phyloP scores from a whole-genome alignment of 352 stramenopile genomes.

The Ophiocytium majus region DNA sequence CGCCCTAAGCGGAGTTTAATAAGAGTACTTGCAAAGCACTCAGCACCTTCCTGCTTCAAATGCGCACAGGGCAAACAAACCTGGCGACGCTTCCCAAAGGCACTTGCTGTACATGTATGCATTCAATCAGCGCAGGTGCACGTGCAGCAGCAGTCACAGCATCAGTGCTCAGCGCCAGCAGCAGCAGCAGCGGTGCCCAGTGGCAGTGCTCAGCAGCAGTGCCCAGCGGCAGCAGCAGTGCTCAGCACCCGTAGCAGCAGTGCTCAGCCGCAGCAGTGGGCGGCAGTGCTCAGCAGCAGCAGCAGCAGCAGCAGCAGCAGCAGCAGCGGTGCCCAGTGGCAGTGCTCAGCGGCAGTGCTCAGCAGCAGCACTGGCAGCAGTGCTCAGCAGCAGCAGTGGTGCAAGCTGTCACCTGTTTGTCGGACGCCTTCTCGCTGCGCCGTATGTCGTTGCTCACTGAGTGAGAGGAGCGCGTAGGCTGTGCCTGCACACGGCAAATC shows the following conservation, averaged over 20 bases:
- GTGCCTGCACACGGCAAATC: neutral
- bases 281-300: neutral
- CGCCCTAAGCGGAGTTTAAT: too few species aligned
- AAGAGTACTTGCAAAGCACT: too few species aligned
- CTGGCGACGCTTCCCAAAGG: too few species aligned
- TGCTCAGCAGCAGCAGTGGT: neutral
- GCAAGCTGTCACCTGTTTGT: conserved; percentile 44
- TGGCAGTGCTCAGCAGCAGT: too few species aligned
- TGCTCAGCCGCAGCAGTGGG: neutral
- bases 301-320: neutral
- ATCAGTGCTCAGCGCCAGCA: too few species aligned
- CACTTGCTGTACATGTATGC: too few species aligned
- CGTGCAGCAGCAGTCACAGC: too few species aligned
- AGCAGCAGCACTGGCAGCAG: neutral
- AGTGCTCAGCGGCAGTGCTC: neutral
- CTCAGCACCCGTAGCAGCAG: neutral
- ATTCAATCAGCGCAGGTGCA: too few species aligned
- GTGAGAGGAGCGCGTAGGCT: neutral
- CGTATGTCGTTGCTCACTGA: conserved; percentile 58
- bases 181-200: too few species aligned
- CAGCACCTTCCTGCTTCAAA: too few species aligned
- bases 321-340: neutral
- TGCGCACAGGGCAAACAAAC: too few species aligned
- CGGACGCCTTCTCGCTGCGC: conserved; percentile 52
- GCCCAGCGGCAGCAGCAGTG: too few species aligned